Conservation (phyloP, 2,329 filamentous ascomycete genomes). For the Hypomyces perniciosus region DNA sequence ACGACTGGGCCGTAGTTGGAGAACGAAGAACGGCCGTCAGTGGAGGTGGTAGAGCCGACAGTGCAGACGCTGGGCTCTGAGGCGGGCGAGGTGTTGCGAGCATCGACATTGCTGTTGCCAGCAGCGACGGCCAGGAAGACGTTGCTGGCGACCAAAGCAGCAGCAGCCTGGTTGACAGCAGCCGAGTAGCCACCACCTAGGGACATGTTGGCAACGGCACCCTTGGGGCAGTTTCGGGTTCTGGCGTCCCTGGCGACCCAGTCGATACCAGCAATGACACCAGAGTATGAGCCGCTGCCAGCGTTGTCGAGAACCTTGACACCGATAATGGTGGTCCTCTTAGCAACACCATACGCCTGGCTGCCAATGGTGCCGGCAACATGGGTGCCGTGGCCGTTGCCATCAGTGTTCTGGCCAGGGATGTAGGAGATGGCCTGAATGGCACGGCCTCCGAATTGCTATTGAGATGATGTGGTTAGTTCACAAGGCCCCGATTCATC, state of each 20-base stretch:
- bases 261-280: conserved; percentile 41
- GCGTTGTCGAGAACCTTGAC: conserved; percentile 40
- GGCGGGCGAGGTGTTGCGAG: conserved; percentile 40
- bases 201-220: conserved; percentile 51
- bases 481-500: background rate
- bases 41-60: conserved; percentile 41
- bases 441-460: conserved; percentile 30
- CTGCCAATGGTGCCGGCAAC: conserved; percentile 31
- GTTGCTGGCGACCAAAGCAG: conserved; percentile 37
- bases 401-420: conserved; percentile 20
- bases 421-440: conserved; percentile 27
- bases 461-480: background rate
- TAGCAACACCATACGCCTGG: conserved; percentile 34
- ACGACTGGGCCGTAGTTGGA: conserved; percentile 48
- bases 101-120: conserved; percentile 44
- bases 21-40: conserved; percentile 38
- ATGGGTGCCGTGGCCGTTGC: conserved; percentile 38
- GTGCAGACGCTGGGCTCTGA: conserved; percentile 45
- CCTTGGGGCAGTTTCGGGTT: conserved; percentile 34
- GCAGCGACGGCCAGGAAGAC: conserved; percentile 52
- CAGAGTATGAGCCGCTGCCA: conserved; percentile 30
- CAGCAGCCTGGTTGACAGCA: conserved; percentile 46
- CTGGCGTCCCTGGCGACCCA: conserved; percentile 34
- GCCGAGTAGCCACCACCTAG: conserved; percentile 43
- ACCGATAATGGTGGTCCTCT: conserved; percentile 36